Percentiles rank a stretch among this genome's conserved stretches.
phyloP scores from a whole-genome alignment of 2,329 filamentous ascomycete genomes.

The Pseudogymnoascus sp. region DNA sequence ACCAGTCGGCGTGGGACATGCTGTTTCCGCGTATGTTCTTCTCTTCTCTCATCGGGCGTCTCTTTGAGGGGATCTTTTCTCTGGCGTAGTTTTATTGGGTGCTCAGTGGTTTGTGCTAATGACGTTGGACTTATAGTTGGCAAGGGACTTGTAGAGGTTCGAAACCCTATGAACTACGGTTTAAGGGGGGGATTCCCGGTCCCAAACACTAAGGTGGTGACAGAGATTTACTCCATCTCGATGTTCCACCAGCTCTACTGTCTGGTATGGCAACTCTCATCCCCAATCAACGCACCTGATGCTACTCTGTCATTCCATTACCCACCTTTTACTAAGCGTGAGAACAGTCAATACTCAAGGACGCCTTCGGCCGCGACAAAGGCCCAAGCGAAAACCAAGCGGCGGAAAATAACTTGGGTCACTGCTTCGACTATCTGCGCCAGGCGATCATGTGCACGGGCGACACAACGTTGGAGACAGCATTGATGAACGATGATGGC shows the following conservation, averaged over 20 bases:
- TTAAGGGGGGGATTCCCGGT: not conserved
- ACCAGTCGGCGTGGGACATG: not conserved
- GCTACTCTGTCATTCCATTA: no score
- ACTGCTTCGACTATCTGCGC: constrained; percentile 17
- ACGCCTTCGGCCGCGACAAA: not conserved
- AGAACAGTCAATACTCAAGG: not conserved
- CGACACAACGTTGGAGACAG: constrained; percentile 27
- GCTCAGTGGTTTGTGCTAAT: not conserved
- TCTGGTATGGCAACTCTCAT: not conserved
- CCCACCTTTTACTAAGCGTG: not conserved
- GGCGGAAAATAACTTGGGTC: constrained; percentile 11
- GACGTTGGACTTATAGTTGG: not conserved
- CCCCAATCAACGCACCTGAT: no score
- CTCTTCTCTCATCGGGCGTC: not conserved
- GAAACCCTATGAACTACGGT: not conserved
- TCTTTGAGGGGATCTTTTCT: not conserved
- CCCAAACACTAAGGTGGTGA: not conserved
- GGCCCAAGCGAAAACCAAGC: not conserved
- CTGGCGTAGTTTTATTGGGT: not conserved
- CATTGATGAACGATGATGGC: constrained; percentile 14
- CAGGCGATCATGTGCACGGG: constrained; percentile 17
- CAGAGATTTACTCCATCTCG: not conserved
- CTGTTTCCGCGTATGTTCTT: not conserved
- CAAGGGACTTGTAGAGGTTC: not conserved
- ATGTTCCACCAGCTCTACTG: not conserved